Evolutionary conservation across 164 flowering plant genomes (phyloP).

Genomic region (Santalum album): DNA sequence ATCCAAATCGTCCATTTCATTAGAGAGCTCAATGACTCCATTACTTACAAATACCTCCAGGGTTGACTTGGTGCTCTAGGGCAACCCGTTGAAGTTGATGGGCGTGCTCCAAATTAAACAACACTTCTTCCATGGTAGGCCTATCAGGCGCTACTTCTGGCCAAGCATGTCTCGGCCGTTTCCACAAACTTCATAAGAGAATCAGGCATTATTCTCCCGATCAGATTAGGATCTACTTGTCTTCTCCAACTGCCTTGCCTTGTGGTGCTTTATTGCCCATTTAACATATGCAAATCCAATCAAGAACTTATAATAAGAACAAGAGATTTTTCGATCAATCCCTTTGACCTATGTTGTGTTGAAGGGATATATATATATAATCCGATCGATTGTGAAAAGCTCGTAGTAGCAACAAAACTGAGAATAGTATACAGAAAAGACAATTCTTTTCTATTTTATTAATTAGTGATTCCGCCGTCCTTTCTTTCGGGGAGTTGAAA

Average conservation of each 20-base stretch:
- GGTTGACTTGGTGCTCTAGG: constrained; percentile 28
- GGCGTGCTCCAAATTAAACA: background rate
- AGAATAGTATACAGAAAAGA: too few relatives aligned
- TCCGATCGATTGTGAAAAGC: too few relatives aligned
- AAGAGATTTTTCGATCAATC: too few relatives aligned
- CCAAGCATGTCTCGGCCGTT: background rate
- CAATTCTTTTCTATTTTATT: constrained; percentile 23
- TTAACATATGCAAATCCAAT: too few relatives aligned
- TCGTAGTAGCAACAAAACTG: too few relatives aligned
- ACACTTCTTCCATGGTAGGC: background rate
- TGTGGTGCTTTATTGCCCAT: constrained; percentile 18
- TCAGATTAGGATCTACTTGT: background rate
- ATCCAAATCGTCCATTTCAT: constrained; percentile 32
- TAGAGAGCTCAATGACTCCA: constrained; percentile 44
- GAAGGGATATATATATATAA: too few relatives aligned
- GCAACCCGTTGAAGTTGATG: background rate
- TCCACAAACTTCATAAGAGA: background rate
- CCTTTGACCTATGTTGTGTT: too few relatives aligned
- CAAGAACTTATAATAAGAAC: too few relatives aligned
- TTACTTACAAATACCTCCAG: constrained; percentile 61
- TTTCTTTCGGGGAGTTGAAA: too few relatives aligned
- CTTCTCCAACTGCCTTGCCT: constrained; percentile 13
- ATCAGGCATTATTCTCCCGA: background rate
- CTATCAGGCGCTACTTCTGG: background rate
- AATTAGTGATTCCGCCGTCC: too few relatives aligned